phyloP scores from a whole-genome alignment of 2,329 filamentous ascomycete species.

The Cladosporium cucumerinum region DNA sequence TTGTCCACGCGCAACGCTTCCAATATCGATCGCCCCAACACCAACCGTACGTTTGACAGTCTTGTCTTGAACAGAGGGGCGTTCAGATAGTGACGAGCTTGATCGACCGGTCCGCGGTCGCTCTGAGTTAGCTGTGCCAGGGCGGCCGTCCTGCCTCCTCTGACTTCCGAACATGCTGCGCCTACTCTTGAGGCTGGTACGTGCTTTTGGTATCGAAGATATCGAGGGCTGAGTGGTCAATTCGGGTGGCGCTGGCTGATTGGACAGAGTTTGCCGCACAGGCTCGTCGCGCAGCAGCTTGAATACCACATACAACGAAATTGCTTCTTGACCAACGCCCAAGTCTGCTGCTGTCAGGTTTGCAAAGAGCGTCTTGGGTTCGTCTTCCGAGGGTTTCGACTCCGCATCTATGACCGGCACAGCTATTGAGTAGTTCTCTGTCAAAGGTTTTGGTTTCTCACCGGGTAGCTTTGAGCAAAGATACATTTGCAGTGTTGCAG shows the following conservation, averaged over 20 bases:
- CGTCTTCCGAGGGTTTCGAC: conserved; percentile 60
- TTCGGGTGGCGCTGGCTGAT: not conserved
- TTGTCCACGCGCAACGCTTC: conserved; percentile 38
- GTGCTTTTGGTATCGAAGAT: conserved; percentile 18
- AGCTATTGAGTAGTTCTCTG: conserved; percentile 78
- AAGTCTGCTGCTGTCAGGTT: conserved; percentile 77
- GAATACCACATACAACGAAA: conserved; percentile 76
- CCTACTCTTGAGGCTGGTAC: conserved; percentile 37
- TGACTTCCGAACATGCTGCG: conserved; percentile 65
- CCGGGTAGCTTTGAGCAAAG: conserved; percentile 69
- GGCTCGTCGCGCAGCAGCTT: conserved; percentile 66
- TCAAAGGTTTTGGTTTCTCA: conserved; percentile 63
- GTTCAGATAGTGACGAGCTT: conserved; percentile 15
- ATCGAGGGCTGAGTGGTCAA: conserved; percentile 7
- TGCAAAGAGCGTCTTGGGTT: conserved; percentile 81
- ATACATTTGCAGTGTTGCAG: conserved; percentile 72
- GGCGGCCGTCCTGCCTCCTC: conserved; percentile 39
- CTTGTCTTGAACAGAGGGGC: conserved; percentile 39
- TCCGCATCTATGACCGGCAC: conserved; percentile 72
- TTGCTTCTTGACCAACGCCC: conserved; percentile 60
- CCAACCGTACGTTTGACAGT: conserved; percentile 67
- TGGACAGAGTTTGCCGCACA: conserved; percentile 21
- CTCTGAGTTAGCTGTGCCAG: conserved; percentile 16
- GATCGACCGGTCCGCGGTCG: conserved; percentile 30
- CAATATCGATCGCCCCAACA: conserved; percentile 73